Evolutionary conservation across 352 stramenopile genomes (phyloP).

Genomic region (Phytophthora tubulina): DNA sequence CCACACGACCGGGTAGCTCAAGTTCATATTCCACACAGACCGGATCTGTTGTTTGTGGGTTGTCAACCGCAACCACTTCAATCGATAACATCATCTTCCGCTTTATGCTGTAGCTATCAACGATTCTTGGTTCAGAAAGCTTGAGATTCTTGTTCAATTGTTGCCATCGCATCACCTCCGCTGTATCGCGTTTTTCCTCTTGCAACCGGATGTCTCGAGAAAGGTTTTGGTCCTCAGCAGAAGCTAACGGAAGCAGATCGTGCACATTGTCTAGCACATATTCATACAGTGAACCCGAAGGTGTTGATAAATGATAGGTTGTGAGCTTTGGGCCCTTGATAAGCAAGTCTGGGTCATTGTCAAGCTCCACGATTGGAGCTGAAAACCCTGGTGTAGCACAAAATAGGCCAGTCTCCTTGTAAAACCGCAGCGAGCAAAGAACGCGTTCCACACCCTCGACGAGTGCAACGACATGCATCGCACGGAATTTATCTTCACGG

Average conservation of each 20-base stretch:
- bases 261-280: slow-evolving; percentile 71
- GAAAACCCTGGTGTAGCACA: slow-evolving; percentile 70
- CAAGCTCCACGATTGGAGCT: slow-evolving; percentile 36
- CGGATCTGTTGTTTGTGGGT: slow-evolving; percentile 32
- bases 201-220: slow-evolving; percentile 54
- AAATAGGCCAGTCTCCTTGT: slow-evolving; percentile 62
- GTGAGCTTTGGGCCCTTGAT: slow-evolving; percentile 55
- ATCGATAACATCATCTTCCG: slow-evolving; percentile 34
- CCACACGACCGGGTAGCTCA: slow-evolving; percentile 10
- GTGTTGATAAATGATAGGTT: slow-evolving; percentile 50
- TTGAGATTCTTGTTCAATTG: slow-evolving; percentile 25
- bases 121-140: background rate
- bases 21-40: slow-evolving; percentile 46
- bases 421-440: slow-evolving; percentile 62
- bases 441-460: slow-evolving; percentile 51
- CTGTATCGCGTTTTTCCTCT: slow-evolving; percentile 51
- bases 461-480: slow-evolving; percentile 72
- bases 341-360: slow-evolving; percentile 45
- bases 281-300: slow-evolving; percentile 56
- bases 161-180: slow-evolving; percentile 42
- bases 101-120: background rate
- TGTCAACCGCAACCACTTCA: slow-evolving; percentile 44
- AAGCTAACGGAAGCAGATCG: slow-evolving; percentile 57
- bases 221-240: slow-evolving; percentile 46
- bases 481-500: slow-evolving; percentile 60